These are phyloP conservation scores for Colletotrichum viniferum DNA, from an alignment of 2,329 filamentous ascomycete species.

Conservation along the genomic window DNA sequence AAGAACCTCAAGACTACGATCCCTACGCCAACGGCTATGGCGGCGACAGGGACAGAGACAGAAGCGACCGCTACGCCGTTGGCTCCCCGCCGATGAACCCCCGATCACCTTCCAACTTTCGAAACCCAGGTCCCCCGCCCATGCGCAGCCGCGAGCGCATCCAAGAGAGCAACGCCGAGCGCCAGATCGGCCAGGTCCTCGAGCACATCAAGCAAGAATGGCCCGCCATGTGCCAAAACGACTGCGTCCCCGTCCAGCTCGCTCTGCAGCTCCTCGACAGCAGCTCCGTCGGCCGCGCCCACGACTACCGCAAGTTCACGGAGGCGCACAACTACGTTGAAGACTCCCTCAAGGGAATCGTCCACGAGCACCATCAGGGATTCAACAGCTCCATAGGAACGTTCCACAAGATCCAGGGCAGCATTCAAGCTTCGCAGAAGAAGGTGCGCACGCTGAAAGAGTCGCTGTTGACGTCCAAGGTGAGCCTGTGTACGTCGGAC, in stretches of 20 bases:
- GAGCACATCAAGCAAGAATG: slow-evolving; percentile 87
- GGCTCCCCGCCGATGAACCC: slow-evolving; percentile 29
- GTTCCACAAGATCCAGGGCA: slow-evolving; percentile 97
- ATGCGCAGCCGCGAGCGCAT: slow-evolving; percentile 30
- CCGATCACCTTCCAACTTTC: slow-evolving; percentile 30
- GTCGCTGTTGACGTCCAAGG: slow-evolving; percentile 80
- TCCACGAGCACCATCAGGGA: slow-evolving; percentile 98
- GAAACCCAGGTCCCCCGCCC: slow-evolving; percentile 31
- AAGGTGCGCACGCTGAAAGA: slow-evolving; percentile 83
- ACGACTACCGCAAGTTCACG: slow-evolving; percentile 85
- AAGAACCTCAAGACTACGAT: slow-evolving; percentile 59
- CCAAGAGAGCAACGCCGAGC: slow-evolving; percentile 55
- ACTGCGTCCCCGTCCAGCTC: slow-evolving; percentile 91
- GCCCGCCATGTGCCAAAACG: slow-evolving; percentile 87
- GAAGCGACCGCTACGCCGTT: slow-evolving; percentile 45
- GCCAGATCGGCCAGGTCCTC: slow-evolving; percentile 68
- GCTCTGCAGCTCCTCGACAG: slow-evolving; percentile 94
- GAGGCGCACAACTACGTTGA: slow-evolving; percentile 88
- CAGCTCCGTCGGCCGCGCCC: slow-evolving; percentile 89
- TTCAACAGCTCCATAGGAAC: slow-evolving; percentile 99
- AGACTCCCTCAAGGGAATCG: slow-evolving; percentile 88
- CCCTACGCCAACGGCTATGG: slow-evolving; percentile 49
- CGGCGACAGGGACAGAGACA: slow-evolving; percentile 37
- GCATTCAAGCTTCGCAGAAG: slow-evolving; percentile 86
- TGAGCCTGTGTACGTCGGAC: slow-evolving; percentile 81